Conservation (phyloP, 2,329 filamentous ascomycete species). For the Cadophora luteo-olivacea region DNA sequence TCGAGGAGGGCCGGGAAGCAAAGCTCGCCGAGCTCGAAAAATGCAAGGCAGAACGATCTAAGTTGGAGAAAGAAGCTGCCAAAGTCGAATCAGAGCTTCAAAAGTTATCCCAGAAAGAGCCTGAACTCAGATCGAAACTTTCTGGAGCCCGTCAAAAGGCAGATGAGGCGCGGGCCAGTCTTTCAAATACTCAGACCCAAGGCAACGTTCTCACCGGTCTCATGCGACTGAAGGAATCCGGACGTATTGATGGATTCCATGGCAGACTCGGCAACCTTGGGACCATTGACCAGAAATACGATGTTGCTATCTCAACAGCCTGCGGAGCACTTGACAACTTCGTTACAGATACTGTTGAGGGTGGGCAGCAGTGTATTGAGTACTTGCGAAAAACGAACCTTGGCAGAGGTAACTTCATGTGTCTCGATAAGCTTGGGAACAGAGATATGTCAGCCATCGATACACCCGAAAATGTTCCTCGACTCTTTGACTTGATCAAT, state of each 20-base stretch:
- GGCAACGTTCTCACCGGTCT: slow-evolving; percentile 90
- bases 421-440: slow-evolving; percentile 83
- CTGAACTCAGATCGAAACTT: slow-evolving; percentile 81
- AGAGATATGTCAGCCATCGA: slow-evolving; percentile 81
- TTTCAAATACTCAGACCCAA: slow-evolving; percentile 89
- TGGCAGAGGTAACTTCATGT: slow-evolving; percentile 95
- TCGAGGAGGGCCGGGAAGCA: slow-evolving; percentile 72
- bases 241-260: slow-evolving; percentile 96
- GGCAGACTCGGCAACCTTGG: slow-evolving; percentile 93
- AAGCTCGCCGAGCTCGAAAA: slow-evolving; percentile 80
- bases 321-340: slow-evolving; percentile 93
- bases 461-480: slow-evolving; percentile 90
- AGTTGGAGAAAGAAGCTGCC: slow-evolving; percentile 76
- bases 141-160: slow-evolving; percentile 93
- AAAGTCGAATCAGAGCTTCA: slow-evolving; percentile 76
- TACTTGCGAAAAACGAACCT: slow-evolving; percentile 97
- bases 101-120: slow-evolving; percentile 77
- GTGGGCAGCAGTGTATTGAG: slow-evolving; percentile 97
- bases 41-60: slow-evolving; percentile 74
- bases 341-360: slow-evolving; percentile 94
- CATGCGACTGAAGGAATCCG: slow-evolving; percentile 94
- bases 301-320: slow-evolving; percentile 97
- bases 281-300: slow-evolving; percentile 91
- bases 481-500: slow-evolving; percentile 91
- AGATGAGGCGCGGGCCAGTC: slow-evolving; percentile 89